phyloP scores from a whole-genome alignment of 2,329 filamentous ascomycete species.

The Colletotrichum noveboracense region DNA sequence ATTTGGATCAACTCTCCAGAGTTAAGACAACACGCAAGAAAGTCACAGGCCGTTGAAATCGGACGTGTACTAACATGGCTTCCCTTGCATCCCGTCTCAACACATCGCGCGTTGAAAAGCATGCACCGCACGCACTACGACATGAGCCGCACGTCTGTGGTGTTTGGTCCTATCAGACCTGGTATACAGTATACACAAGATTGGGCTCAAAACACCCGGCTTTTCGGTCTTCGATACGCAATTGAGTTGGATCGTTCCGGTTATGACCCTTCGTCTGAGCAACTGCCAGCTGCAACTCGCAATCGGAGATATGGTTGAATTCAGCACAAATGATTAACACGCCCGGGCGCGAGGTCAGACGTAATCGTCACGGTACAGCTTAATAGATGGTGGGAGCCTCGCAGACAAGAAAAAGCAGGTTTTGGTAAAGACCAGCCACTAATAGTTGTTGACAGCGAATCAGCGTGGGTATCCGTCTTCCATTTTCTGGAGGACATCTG shows the following conservation, averaged over 20 bases:
- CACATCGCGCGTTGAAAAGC: background rate
- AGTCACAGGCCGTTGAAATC: background rate
- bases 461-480: background rate
- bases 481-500: background rate
- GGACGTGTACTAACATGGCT: background rate
- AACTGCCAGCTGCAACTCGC: background rate
- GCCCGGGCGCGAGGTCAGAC: background rate
- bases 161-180: background rate
- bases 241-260: background rate
- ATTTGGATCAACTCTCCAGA: background rate
- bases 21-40: background rate
- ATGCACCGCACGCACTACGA: background rate
- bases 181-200: background rate
- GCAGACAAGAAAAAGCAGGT: background rate
- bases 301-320: background rate
- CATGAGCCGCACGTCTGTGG: background rate
- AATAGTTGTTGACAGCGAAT: background rate
- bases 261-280: background rate
- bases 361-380: background rate
- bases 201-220: background rate
- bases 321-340: background rate
- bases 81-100: background rate
- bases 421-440: background rate
- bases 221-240: background rate
- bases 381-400: background rate